Percentiles rank a stretch among this genome's conserved stretches.
These are phyloP conservation scores for Gamarada debralockiae DNA, from an alignment of 495 filamentous ascomycete genomes.

Conservation along the genomic window DNA sequence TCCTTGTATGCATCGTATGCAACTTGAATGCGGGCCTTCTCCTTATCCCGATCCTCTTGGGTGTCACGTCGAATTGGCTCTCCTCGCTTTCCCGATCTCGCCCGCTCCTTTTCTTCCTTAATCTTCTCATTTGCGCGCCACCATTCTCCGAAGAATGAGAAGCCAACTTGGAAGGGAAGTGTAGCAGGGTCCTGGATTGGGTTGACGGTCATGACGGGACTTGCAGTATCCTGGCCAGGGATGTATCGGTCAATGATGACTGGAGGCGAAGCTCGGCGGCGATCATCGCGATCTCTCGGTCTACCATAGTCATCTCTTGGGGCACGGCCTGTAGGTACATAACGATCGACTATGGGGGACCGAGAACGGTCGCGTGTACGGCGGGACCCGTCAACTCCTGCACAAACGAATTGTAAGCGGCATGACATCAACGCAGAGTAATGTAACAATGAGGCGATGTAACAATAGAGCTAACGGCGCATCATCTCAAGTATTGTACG, in stretches of 20 bases:
- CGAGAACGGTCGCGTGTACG: conserved; percentile 57
- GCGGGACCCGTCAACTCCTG: conserved; percentile 29
- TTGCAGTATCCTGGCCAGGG: conserved; percentile 68
- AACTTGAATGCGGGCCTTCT: conserved; percentile 83
- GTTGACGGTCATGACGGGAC: conserved; percentile 59
- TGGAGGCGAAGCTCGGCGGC: conserved; percentile 60
- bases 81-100: conserved; percentile 68
- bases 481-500: not conserved
- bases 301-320: conserved; percentile 59
- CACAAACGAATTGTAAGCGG: conserved; percentile 13
- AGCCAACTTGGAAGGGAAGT: conserved; percentile 90
- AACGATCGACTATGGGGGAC: conserved; percentile 70
- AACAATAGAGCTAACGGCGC: not conserved
- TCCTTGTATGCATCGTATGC: conserved; percentile 95
- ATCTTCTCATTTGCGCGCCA: conserved; percentile 83
- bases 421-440: not conserved
- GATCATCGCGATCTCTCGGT: conserved; percentile 54
- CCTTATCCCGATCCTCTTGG: conserved; percentile 82
- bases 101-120: conserved; percentile 81
- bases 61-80: conserved; percentile 69
- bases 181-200: conserved; percentile 77
- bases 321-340: conserved; percentile 59
- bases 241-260: conserved; percentile 94
- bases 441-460: not conserved
- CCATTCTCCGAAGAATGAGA: conserved; percentile 97